phyloP scores from a whole-genome alignment of 2,329 filamentous ascomycete species.

The Diplocarpon rosae region DNA sequence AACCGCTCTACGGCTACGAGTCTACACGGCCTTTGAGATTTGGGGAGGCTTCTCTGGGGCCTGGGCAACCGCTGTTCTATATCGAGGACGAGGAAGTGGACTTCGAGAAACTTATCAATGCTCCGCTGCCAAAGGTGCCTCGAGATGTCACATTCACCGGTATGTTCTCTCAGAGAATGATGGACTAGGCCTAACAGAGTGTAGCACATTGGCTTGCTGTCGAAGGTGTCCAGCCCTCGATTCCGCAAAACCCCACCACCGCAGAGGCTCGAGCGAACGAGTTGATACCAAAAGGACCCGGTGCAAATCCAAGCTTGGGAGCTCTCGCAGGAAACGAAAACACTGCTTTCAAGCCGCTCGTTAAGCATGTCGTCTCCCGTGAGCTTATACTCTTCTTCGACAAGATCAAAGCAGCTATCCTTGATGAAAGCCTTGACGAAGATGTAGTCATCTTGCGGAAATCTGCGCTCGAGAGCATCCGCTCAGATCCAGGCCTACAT shows the following conservation, averaged over 20 bases:
- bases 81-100: conserved; percentile 98
- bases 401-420: conserved; percentile 78
- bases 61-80: conserved; percentile 90
- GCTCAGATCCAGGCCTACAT: conserved; percentile 84
- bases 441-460: conserved; percentile 60
- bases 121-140: conserved; percentile 86
- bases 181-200: conserved; percentile 7
- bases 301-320: conserved; percentile 74
- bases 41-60: conserved; percentile 86
- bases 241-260: conserved; percentile 88
- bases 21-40: conserved; percentile 80
- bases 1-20: conserved; percentile 94
- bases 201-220: conserved; percentile 93
- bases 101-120: conserved; percentile 98
- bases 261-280: conserved; percentile 76
- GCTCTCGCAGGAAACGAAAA: conserved; percentile 77
- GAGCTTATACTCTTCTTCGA: conserved; percentile 96
- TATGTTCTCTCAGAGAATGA: conserved; percentile 30
- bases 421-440: conserved; percentile 80
- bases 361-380: conserved; percentile 93
- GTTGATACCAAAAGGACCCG: conserved; percentile 78
- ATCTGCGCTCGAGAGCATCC: conserved; percentile 74
- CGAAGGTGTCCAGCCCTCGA: conserved; percentile 92
- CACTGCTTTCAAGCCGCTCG: conserved; percentile 72
- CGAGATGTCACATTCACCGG: conserved; percentile 86